Evolutionary conservation across 192 early-diverging fungal species (phyloP).

Genomic region (Glomus cerebriforme): DNA sequence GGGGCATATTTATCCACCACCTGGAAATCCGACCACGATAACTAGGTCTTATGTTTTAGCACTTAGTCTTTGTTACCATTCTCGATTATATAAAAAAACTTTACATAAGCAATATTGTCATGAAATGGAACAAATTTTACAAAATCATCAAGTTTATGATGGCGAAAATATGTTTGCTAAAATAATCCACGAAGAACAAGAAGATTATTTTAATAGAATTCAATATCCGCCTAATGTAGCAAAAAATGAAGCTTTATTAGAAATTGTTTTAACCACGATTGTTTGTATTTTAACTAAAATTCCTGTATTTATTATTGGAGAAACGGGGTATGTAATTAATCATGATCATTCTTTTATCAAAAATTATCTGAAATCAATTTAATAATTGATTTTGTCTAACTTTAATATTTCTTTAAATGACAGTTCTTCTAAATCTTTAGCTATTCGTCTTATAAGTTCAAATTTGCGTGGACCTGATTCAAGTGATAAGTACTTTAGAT

Average conservation of each 20-base stretch:
- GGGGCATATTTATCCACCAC: too few species aligned
- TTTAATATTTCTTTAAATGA: background rate
- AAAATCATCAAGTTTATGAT: background rate
- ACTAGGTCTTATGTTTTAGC: slow-evolving; percentile 6
- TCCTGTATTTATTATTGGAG: slow-evolving; percentile 29
- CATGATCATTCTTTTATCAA: too few species aligned
- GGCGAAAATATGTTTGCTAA: background rate
- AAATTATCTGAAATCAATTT: too few species aligned
- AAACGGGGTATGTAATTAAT: slow-evolving; percentile 3
- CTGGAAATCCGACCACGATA: background rate
- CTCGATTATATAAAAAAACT: too few species aligned
- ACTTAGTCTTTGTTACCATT: background rate
- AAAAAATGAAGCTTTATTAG: slow-evolving; percentile 7
- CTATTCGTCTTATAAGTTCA: slow-evolving; percentile 18
- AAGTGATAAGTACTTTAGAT: slow-evolving; percentile 15
- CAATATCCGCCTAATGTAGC: too few species aligned
- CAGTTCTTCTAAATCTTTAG: slow-evolving; percentile 26
- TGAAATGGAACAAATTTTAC: slow-evolving; percentile 5
- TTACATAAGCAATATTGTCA: too few species aligned
- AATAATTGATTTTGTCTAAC: too few species aligned
- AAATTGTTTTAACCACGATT: slow-evolving; percentile 12
- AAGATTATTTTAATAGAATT: slow-evolving; percentile 13
- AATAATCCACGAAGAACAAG: background rate
- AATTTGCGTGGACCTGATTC: slow-evolving; percentile 32
- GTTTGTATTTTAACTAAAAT: slow-evolving; percentile 26